These are phyloP conservation scores for Xylaria telfairii DNA, from an alignment of 495 filamentous ascomycete species.

Conservation along the genomic window DNA sequence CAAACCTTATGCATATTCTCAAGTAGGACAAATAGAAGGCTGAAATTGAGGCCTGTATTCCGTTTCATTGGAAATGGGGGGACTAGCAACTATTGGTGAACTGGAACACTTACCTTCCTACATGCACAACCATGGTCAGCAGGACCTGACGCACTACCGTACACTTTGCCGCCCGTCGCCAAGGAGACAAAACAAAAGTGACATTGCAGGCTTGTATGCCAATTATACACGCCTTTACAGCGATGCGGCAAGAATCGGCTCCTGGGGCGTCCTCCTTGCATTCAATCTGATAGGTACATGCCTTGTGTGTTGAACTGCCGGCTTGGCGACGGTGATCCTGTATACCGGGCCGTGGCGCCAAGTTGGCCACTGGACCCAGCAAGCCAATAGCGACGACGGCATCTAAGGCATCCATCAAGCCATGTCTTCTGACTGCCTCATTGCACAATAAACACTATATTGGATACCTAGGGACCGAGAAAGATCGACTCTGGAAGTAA, in stretches of 20 bases:
- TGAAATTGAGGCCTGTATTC: slow-evolving; percentile 11
- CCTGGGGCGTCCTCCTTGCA: slow-evolving; percentile 8
- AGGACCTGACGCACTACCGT: slow-evolving; percentile 7
- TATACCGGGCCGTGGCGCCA: slow-evolving; percentile 10
- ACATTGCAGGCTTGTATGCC: slow-evolving; percentile 13
- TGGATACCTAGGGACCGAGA: slow-evolving; percentile 11
- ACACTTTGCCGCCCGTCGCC: not conserved
- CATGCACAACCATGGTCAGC: slow-evolving; percentile 1
- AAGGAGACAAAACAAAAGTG: slow-evolving; percentile 8
- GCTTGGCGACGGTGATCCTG: slow-evolving; percentile 23
- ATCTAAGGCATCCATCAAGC: slow-evolving; percentile 7
- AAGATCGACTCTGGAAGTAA: slow-evolving; percentile 10
- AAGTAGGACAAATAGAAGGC: slow-evolving; percentile 6
- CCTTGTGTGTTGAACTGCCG: slow-evolving; percentile 25
- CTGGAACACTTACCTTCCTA: slow-evolving; percentile 12
- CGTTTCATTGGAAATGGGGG: slow-evolving; percentile 12
- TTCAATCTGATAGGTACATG: slow-evolving; percentile 17
- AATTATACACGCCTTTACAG: slow-evolving; percentile 16
- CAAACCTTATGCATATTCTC: slow-evolving; percentile 9
- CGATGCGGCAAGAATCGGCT: slow-evolving; percentile 13
- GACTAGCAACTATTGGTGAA: slow-evolving; percentile 12
- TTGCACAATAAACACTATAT: slow-evolving; percentile 15
- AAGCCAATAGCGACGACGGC: slow-evolving; percentile 15
- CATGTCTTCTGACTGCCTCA: slow-evolving; percentile 5
- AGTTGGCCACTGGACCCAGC: slow-evolving; percentile 9